Base-by-base conservation (phyloP, 106 monocot species). In the Phalaenopsis aphrodite region DNA sequence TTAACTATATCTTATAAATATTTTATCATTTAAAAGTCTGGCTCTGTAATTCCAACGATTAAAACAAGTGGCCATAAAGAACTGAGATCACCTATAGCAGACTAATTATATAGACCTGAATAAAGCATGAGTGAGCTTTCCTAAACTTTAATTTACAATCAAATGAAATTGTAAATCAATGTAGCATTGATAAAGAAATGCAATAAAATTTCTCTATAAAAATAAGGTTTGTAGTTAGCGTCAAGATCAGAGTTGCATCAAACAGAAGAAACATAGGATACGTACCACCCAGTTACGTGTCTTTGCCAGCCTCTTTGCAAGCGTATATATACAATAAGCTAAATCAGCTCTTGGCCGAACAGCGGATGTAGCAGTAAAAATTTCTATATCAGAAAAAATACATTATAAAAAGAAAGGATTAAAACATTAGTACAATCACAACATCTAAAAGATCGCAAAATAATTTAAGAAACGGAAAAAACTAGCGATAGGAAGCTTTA, bases 221-320 rank as follows among this genome's bases (percentile, higher is more conserved):
- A 17, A 19, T 3, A 14, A 56, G 17, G 56, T 17, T 57, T 15
- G 57, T 17, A 17, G 15, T 57, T 19, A 15, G 17, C 18, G 57
- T 15, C 57, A 57, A 57, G 14, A 4, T 17, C 19, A 57, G 19
- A 57, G 57, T 3, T 17, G 57, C 19, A 57, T 57, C 5, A 57
- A 57, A 57, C 19, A 24, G 66, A 24, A 66, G 4, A 36, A 66
- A 30, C 66, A 24, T 10, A 24, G 10, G 24, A 36, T n/a, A 78
- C 76, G 19, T 89, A 95, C 94, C 77, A 80, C 92, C 94, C 94
- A 95, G 55, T 90, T 95, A 7, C 76, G 83, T 14, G 94, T 95
- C 87, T 95, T 95, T 23, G 86, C 84, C 43, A 95, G 73, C 78
- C 94, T 92, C 77, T 89, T 88, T 4, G 85, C 41, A n/a, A 95